These are phyloP conservation scores for Stropharia rugosoannulata DNA, from an alignment of 768 basidiomycete genomes.

Conservation along the genomic window DNA sequence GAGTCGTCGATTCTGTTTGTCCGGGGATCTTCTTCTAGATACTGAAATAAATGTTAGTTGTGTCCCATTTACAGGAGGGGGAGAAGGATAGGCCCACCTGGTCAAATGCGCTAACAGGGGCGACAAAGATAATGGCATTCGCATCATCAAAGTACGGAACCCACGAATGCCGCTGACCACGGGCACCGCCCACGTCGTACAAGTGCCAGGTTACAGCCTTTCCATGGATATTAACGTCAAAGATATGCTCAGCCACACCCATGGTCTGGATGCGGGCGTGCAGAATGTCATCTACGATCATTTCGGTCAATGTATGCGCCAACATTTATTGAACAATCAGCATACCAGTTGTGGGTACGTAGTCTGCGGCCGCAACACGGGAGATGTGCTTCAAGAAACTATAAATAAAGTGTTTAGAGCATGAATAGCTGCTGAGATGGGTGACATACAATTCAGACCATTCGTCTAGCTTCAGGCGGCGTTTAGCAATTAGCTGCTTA, in stretches of 20 bases:
- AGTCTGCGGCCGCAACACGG: constrained; percentile 67
- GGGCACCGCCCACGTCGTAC: constrained; percentile 70
- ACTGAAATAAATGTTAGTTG: constrained; percentile 41
- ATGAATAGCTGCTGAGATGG: background rate
- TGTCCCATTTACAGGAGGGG: background rate
- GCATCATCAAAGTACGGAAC: constrained; percentile 78
- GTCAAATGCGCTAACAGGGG: constrained; percentile 78
- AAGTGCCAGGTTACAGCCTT: constrained; percentile 75
- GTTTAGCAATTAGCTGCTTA: constrained; percentile 60
- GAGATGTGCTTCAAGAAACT: constrained; percentile 77
- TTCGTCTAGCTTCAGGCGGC: constrained; percentile 78
- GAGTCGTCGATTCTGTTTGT: constrained; percentile 88
- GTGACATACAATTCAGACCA: constrained; percentile 83
- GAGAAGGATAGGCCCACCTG: constrained; percentile 44
- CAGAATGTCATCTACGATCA: constrained; percentile 70
- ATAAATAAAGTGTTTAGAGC: constrained; percentile 13
- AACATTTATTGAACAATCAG: constrained; percentile 3
- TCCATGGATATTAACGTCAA: constrained; percentile 79
- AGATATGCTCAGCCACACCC: constrained; percentile 83
- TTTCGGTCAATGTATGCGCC: constrained; percentile 29
- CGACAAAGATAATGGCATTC: constrained; percentile 79
- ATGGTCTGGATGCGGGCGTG: constrained; percentile 91
- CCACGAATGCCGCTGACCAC: constrained; percentile 76
- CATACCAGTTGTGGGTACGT: constrained; percentile 74
- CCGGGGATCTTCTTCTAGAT: constrained; percentile 83